Conservation (phyloP, 2,329 filamentous ascomycete genomes). For the Aschersonia sp. region DNA sequence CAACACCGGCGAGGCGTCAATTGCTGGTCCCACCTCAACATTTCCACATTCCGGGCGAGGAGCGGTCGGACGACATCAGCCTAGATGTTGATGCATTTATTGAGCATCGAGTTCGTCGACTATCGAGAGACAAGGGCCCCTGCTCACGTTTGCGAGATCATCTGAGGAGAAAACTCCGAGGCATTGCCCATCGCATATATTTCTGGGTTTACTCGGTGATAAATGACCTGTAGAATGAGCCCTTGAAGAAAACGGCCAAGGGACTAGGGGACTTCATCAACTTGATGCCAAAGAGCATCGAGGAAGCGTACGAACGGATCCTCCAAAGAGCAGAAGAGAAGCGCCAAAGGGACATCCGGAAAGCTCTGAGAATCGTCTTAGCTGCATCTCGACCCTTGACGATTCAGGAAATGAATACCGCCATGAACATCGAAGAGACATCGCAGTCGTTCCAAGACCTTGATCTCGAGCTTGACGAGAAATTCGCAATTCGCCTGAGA, state of each 20-base stretch:
- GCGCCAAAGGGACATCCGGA: neutral
- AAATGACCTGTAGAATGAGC: slow-evolving; percentile 11
- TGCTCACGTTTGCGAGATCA: slow-evolving; percentile 4
- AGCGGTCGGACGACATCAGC: neutral
- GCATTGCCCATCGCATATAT: slow-evolving; percentile 16
- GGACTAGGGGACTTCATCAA: slow-evolving; percentile 7
- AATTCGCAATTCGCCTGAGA: slow-evolving; percentile 9
- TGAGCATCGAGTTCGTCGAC: slow-evolving; percentile 1
- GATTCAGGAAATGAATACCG: neutral
- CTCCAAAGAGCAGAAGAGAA: neutral
- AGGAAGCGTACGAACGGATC: neutral
- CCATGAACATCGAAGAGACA: neutral
- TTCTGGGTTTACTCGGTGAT: slow-evolving; percentile 23
- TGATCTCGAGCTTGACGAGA: neutral
- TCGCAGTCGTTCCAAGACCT: neutral
- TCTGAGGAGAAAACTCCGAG: slow-evolving; percentile 7
- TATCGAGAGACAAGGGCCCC: slow-evolving; percentile 7
- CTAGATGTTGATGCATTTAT: neutral
- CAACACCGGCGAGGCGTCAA: no score
- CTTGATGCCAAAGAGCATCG: neutral
- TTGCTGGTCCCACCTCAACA: neutral
- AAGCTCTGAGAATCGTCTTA: neutral
- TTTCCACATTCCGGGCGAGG: neutral
- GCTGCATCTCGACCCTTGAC: neutral
- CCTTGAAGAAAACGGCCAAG: slow-evolving; percentile 9